phyloP scores from a whole-genome alignment of 805 yeast species.

The Candida fluviatilis region DNA sequence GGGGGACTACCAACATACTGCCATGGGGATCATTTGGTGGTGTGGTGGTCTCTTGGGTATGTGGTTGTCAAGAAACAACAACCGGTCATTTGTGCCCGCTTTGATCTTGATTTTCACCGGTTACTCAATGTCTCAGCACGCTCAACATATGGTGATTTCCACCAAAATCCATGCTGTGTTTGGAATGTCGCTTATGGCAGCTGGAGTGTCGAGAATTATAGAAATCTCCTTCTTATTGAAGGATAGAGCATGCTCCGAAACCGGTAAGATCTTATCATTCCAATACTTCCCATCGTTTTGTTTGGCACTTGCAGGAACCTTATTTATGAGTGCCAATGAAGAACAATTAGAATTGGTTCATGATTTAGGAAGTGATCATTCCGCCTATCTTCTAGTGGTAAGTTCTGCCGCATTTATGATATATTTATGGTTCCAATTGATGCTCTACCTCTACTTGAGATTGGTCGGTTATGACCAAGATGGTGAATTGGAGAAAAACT shows the following conservation, averaged over 20 bases:
- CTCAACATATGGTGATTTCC: conserved; percentile 69
- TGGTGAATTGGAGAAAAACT: conserved; percentile 24
- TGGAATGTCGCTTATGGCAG: conserved; percentile 74
- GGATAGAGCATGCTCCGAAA: conserved; percentile 46
- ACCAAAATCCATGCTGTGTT: conserved; percentile 87
- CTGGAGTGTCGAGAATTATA: conserved; percentile 70
- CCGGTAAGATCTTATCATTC: conserved; percentile 56
- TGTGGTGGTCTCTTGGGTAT: conserved; percentile 87
- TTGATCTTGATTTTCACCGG: conserved; percentile 83
- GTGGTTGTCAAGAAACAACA: conserved; percentile 54
- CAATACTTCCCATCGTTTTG: conserved; percentile 87
- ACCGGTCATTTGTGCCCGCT: conserved; percentile 78
- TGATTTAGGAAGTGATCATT: conserved; percentile 77
- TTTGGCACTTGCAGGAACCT: conserved; percentile 68
- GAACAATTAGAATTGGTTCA: conserved; percentile 74
- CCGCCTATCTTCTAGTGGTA: conserved; percentile 72
- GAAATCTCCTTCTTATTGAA: conserved; percentile 76
- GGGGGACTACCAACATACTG: conserved; percentile 92
- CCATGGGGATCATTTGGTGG: conserved; percentile 98
- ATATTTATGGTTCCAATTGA: conserved; percentile 59
- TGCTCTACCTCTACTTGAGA: conserved; percentile 54
- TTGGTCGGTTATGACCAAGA: conserved; percentile 40
- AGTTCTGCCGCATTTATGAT: conserved; percentile 71
- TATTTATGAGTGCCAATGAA: conserved; percentile 92
- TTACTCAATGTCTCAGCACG: conserved; percentile 90